Conservation (phyloP, 768 basidiomycete species). For the Leccinum olivaceopallidum region DNA sequence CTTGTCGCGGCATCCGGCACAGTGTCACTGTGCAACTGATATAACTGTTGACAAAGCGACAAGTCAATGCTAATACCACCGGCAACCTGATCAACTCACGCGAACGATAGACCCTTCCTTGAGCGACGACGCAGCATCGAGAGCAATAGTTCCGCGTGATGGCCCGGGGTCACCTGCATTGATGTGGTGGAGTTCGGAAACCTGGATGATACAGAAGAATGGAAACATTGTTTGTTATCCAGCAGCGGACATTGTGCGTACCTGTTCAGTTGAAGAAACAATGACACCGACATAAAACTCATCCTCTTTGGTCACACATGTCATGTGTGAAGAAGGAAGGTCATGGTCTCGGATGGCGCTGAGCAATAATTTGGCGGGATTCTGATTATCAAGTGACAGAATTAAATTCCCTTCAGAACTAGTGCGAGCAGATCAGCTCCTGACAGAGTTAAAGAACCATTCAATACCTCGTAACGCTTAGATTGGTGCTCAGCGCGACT, state of each 20-base stretch:
- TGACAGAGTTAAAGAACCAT: background rate
- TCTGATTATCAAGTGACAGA: conserved; percentile 51
- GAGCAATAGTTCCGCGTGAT: conserved; percentile 63
- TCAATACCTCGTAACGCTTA: conserved; percentile 57
- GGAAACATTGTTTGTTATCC: background rate
- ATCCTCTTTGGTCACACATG: conserved; percentile 48
- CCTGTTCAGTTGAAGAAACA: conserved; percentile 18
- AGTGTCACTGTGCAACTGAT: conserved; percentile 37
- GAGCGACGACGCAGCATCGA: conserved; percentile 57
- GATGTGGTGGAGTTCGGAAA: conserved; percentile 53
- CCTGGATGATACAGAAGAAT: conserved; percentile 27
- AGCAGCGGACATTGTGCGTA: background rate
- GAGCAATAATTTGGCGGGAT: conserved; percentile 64
- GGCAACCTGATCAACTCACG: conserved; percentile 33
- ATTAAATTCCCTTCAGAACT: conserved; percentile 75
- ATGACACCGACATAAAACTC: conserved; percentile 57
- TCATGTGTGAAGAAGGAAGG: conserved; percentile 23
- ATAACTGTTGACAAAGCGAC: conserved; percentile 37
- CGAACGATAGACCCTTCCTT: conserved; percentile 48
- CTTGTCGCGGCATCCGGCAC: background rate
- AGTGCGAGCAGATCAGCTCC: background rate
- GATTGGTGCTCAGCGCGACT: conserved; percentile 39
- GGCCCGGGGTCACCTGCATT: conserved; percentile 62
- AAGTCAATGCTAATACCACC: background rate
- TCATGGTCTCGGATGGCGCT: conserved; percentile 45